phyloP scores from a whole-genome alignment of 83 land plant genomes.

The Picea engelmannii region DNA sequence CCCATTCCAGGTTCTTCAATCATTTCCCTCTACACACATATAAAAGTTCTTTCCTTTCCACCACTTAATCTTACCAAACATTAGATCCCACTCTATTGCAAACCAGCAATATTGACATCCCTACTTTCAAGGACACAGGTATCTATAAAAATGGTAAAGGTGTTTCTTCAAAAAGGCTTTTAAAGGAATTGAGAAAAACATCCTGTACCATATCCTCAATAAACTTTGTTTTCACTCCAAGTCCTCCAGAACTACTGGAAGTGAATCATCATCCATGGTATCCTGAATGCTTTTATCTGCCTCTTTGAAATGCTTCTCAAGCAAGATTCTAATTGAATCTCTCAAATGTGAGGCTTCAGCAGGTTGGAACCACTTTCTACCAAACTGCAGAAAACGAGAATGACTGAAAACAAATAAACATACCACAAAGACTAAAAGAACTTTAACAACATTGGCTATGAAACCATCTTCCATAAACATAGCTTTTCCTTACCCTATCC shows the following conservation, averaged over 20 bases:
- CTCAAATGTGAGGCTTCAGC: constrained; percentile 79
- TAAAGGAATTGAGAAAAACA: background rate
- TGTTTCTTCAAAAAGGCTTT: background rate
- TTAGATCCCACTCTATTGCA: background rate
- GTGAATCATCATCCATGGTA: background rate
- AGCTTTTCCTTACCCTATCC: constrained; percentile 35
- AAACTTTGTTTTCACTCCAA: background rate
- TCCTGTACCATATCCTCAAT: background rate
- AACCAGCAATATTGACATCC: background rate
- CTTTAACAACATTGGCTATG: background rate
- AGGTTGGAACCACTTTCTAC: constrained; percentile 80
- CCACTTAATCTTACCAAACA: background rate
- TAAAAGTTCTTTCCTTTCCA: background rate
- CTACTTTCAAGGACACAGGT: background rate
- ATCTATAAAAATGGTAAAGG: constrained; percentile 1
- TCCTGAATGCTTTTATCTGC: constrained; percentile 8
- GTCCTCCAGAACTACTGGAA: constrained; percentile 1
- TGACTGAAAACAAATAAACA: background rate
- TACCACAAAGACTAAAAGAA: constrained; percentile 1
- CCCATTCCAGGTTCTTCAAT: no score
- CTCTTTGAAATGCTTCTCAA: constrained; percentile 45
- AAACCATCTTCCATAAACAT: constrained; percentile 1
- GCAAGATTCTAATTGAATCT: constrained; percentile 35
- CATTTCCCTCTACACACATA: background rate
- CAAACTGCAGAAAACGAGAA: constrained; percentile 61